A percentile compares a stretch with the other conserved stretches of the same genome.
Conservation (phyloP, 1,139 yeast species). For the Blastobotrys apis region DNA sequence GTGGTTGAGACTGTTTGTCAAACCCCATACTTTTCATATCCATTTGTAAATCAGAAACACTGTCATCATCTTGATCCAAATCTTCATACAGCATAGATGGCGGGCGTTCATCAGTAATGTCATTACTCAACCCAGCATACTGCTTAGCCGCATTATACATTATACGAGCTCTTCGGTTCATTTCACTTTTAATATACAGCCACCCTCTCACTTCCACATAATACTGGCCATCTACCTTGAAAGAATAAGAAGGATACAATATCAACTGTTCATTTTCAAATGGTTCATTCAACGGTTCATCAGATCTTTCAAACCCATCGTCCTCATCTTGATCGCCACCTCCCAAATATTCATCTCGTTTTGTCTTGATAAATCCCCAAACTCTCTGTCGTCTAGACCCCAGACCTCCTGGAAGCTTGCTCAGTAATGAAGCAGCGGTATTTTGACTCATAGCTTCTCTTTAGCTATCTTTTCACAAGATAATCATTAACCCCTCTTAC, state of each 20-base stretch:
- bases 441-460: background rate
- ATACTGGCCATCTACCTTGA: conserved; percentile 29
- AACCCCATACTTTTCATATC: background rate
- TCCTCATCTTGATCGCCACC: conserved; percentile 15
- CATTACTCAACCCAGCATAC: conserved; percentile 44
- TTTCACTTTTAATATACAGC: conserved; percentile 65
- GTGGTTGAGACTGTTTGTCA: background rate
- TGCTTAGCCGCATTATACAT: conserved; percentile 67
- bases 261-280: conserved; percentile 34
- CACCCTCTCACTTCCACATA: conserved; percentile 70
- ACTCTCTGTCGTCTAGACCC: conserved; percentile 23
- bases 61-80: background rate
- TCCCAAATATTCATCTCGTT: conserved; percentile 22
- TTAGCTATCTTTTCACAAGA: background rate
- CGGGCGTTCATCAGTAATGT: background rate
- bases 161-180: conserved; percentile 66
- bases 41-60: too few species aligned
- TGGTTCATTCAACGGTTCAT: conserved; percentile 20
- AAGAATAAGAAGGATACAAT: conserved; percentile 62
- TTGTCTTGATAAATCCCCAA: conserved; percentile 23
- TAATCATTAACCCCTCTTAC: too few species aligned
- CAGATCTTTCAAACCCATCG: conserved; percentile 16
- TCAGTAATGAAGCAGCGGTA: background rate
- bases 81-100: background rate
- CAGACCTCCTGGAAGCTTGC: conserved; percentile 11